phyloP scores from a whole-genome alignment of 208 protist genomes.

The Leishmania amazonensis region DNA sequence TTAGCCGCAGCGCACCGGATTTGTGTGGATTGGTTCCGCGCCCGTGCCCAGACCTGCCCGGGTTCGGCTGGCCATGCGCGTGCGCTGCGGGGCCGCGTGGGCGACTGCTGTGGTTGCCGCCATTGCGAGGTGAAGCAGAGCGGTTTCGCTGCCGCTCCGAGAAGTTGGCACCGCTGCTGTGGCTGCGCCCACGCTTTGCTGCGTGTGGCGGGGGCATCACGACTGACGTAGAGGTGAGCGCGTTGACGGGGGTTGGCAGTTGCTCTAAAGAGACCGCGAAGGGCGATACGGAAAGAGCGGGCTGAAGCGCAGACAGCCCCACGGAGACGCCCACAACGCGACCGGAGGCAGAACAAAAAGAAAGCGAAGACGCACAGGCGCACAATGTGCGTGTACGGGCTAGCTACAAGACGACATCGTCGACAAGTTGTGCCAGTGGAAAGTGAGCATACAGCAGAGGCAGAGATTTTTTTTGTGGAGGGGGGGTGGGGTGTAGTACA shows the following conservation, averaged over 20 bases:
- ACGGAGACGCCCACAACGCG: neutral
- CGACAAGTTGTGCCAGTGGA: neutral
- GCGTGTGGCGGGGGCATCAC: constrained; percentile 30
- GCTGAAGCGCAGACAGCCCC: neutral
- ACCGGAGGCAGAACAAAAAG: neutral
- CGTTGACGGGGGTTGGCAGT: neutral
- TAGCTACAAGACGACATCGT: neutral
- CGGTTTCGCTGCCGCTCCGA: too few relatives aligned
- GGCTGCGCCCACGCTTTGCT: constrained; percentile 27
- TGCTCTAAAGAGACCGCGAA: neutral
- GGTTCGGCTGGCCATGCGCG: neutral
- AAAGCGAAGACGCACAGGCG: neutral
- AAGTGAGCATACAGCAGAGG: neutral
- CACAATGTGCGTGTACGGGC: neutral
- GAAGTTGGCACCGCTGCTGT: neutral
- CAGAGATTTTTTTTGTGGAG: too few relatives aligned
- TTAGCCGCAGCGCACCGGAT: constrained; percentile 33
- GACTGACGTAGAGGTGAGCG: neutral
- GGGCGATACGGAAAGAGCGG: constrained; percentile 8
- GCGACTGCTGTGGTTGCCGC: neutral
- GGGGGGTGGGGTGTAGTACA: neutral
- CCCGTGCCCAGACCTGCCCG: too few relatives aligned
- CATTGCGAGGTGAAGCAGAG: neutral
- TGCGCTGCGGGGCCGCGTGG: neutral
- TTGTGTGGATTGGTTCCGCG: constrained; percentile 9